phyloP scores from a whole-genome alignment of 1,284 basidiomycete species.

The Rhizoctonia solani region DNA sequence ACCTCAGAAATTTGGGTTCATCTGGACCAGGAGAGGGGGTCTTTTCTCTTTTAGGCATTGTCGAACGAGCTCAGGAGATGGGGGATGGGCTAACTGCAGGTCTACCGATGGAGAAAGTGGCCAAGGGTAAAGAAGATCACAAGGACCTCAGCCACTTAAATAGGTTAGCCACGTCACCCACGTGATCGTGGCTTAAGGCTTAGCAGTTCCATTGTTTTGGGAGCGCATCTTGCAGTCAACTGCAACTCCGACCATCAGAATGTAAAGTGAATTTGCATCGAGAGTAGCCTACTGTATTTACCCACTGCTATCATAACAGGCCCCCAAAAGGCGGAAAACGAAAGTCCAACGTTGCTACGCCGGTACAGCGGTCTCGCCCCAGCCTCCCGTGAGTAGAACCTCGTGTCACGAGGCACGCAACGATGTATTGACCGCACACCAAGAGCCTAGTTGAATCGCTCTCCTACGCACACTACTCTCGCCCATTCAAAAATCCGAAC shows the following conservation, averaged over 20 bases:
- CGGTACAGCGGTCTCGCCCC: slow-evolving; percentile 38
- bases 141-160: slow-evolving; percentile 9
- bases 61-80: background rate
- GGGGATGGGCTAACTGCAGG: background rate
- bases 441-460: slow-evolving; percentile 70
- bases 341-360: slow-evolving; percentile 39
- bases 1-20: slow-evolving; percentile 27
- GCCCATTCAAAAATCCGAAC: slow-evolving; percentile 74
- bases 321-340: slow-evolving; percentile 47
- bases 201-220: background rate
- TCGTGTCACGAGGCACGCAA: background rate
- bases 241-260: background rate
- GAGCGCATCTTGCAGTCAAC: background rate
- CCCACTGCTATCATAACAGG: slow-evolving; percentile 39
- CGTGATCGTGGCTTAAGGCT: no score
- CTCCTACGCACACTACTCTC: slow-evolving; percentile 66
- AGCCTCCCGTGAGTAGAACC: slow-evolving; percentile 43
- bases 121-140: background rate
- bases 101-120: background rate
- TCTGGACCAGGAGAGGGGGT: slow-evolving; percentile 16
- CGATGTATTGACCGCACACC: background rate
- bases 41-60: slow-evolving; percentile 31
- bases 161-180: slow-evolving; percentile 2
- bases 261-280: no score
- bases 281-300: no score